Evolutionary conservation across 441 rosid species (phyloP).

Genomic region (Gossypium lobatum): DNA sequence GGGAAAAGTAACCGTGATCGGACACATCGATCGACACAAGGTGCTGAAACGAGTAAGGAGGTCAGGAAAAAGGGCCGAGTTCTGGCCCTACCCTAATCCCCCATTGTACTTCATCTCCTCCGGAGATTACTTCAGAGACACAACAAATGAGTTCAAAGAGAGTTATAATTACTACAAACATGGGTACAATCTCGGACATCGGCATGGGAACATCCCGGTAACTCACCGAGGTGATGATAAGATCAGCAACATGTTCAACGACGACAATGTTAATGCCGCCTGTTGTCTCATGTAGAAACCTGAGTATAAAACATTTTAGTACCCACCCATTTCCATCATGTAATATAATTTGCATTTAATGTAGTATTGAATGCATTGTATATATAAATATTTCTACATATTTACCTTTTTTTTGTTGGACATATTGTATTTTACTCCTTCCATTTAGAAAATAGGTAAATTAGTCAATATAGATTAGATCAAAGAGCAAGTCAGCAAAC

Average conservation of each 20-base stretch:
- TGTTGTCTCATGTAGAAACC: conserved; percentile 64
- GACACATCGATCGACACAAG: conserved; percentile 81
- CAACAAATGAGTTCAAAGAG: conserved; percentile 74
- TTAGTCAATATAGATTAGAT: too few species aligned
- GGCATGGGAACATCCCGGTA: conserved; percentile 65
- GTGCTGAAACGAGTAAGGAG: conserved; percentile 79
- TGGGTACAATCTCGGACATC: conserved; percentile 72
- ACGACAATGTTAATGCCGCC: conserved; percentile 74
- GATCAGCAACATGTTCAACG: conserved; percentile 92
- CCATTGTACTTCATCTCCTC: conserved; percentile 84
- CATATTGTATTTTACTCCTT: too few species aligned
- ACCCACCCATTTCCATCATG: background rate
- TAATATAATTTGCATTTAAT: background rate
- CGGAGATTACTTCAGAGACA: conserved; percentile 64
- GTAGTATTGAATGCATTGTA: background rate
- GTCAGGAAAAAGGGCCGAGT: conserved; percentile 85
- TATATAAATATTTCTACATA: background rate
- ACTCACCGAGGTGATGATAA: conserved; percentile 82
- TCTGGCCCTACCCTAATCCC: conserved; percentile 80
- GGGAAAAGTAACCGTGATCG: conserved; percentile 75
- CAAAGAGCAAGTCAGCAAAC: too few species aligned
- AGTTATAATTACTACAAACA: conserved; percentile 84
- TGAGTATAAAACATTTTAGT: background rate
- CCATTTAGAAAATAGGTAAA: too few species aligned
- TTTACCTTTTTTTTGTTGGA: too few species aligned